Evolutionary conservation across 148 eudicot genomes (phyloP).

Genomic region (Nepenthes gracilis): DNA sequence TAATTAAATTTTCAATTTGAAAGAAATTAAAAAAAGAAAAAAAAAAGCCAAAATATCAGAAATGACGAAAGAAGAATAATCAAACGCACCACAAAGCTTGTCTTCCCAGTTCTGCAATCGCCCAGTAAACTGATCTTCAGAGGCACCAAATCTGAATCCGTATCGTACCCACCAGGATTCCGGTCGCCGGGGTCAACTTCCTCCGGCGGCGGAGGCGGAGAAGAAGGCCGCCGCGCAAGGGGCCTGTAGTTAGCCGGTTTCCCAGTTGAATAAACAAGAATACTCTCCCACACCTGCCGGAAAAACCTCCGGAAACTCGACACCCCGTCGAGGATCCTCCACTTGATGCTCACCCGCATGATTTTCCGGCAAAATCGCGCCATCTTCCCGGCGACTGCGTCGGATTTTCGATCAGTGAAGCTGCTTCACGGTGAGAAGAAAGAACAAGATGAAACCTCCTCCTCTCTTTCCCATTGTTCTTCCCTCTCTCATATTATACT

Average conservation of each 20-base stretch:
- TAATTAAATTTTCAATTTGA: no score
- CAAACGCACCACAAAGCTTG: constrained; percentile 54
- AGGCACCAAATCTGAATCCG: constrained; percentile 77
- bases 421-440: neutral
- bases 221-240: constrained; percentile 14
- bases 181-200: neutral
- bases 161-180: constrained; percentile 28
- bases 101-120: constrained; percentile 73
- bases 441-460: no score
- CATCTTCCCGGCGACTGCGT: constrained; percentile 52
- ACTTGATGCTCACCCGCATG: constrained; percentile 30
- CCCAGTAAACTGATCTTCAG: constrained; percentile 62
- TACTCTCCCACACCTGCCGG: constrained; percentile 44
- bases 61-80: no score
- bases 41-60: neutral
- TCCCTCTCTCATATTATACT: no score
- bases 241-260: constrained; percentile 23
- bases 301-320: constrained; percentile 32
- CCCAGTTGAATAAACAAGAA: constrained; percentile 37
- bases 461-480: no score
- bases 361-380: constrained; percentile 51
- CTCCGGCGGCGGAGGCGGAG: constrained; percentile 2
- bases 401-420: constrained; percentile 16
- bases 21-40: no score
- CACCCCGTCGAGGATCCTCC: constrained; percentile 23